A percentile compares a stretch with the other conserved stretches of the same genome.
Conservation (phyloP, 176 grass and related monocot genomes). For the Alopecurus myosuroides region DNA sequence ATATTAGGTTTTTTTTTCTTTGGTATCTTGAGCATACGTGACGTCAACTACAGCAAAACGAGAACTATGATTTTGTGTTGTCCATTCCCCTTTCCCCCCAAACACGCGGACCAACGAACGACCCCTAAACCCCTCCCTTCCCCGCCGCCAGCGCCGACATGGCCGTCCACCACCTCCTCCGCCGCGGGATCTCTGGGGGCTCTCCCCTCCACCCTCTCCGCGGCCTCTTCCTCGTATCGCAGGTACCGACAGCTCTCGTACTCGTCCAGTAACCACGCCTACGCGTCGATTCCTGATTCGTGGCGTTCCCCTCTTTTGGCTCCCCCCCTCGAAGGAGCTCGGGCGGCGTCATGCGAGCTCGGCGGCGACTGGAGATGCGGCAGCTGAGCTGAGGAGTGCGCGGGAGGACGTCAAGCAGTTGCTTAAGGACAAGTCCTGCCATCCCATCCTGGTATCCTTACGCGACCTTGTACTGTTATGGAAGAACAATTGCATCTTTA, state of each 20-base stretch:
- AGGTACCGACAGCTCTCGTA: constrained; percentile 8
- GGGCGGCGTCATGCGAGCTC: constrained; percentile 24
- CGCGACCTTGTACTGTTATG: neutral
- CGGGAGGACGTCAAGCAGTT: constrained; percentile 69
- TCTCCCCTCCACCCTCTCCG: constrained; percentile 15
- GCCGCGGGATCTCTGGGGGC: constrained; percentile 7
- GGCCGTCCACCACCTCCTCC: constrained; percentile 30
- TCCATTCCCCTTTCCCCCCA: neutral
- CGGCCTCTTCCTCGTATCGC: constrained; percentile 9
- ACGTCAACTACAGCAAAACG: neutral
- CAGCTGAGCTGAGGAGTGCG: constrained; percentile 40
- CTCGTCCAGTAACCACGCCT: neutral
- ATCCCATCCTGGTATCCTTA: constrained; percentile 71
- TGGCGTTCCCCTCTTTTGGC: neutral
- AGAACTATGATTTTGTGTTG: neutral
- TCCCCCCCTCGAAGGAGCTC: constrained; percentile 22
- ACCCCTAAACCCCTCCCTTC: constrained; percentile 23
- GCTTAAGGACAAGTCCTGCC: constrained; percentile 62
- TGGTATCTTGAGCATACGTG: too few species aligned
- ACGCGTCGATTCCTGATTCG: neutral
- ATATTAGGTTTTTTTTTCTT: too few species aligned
- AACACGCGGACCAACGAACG: neutral
- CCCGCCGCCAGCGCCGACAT: constrained; percentile 35
- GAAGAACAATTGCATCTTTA: neutral
- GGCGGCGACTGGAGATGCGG: neutral